Evolutionary conservation across 176 grass and related monocot genomes (phyloP).

Genomic region (Carex scoparia): DNA sequence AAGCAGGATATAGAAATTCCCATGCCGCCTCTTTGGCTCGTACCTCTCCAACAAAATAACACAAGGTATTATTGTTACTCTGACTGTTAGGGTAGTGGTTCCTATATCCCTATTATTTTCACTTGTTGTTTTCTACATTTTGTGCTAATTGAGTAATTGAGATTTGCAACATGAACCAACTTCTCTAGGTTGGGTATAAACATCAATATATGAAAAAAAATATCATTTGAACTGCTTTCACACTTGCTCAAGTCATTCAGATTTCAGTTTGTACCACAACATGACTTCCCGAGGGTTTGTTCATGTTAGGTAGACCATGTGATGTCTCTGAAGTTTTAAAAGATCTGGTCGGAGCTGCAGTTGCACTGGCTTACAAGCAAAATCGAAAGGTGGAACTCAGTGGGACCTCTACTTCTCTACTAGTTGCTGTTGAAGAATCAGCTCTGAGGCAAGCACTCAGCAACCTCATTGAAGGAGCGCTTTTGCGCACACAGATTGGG

Average conservation of each 20-base stretch:
- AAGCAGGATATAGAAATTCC: conserved; percentile 52
- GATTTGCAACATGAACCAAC: not conserved
- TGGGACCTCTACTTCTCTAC: conserved; percentile 32
- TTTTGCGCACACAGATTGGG: conserved; percentile 50
- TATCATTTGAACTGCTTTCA: not conserved
- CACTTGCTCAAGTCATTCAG: not conserved
- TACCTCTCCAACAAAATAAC: conserved; percentile 42
- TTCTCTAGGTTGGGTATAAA: not conserved
- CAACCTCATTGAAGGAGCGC: conserved; percentile 77
- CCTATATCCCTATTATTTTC: not conserved
- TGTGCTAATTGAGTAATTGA: not conserved
- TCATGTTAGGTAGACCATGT: conserved; percentile 75
- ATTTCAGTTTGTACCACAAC: not conserved
- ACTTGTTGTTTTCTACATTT: not conserved
- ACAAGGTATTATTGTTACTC: conserved; percentile 46
- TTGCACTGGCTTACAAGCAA: conserved; percentile 52
- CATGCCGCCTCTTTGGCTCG: conserved; percentile 71
- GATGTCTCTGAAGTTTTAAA: conserved; percentile 48
- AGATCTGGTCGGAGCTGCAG: conserved; percentile 60
- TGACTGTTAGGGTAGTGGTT: not conserved
- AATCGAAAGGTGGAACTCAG: conserved; percentile 45
- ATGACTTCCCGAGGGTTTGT: not conserved
- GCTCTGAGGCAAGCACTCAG: conserved; percentile 64
- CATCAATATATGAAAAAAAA: not conserved
- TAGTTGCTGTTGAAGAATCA: conserved; percentile 66